Conservation (phyloP, 768 basidiomycete species). For the Solioccasus polychromus region DNA sequence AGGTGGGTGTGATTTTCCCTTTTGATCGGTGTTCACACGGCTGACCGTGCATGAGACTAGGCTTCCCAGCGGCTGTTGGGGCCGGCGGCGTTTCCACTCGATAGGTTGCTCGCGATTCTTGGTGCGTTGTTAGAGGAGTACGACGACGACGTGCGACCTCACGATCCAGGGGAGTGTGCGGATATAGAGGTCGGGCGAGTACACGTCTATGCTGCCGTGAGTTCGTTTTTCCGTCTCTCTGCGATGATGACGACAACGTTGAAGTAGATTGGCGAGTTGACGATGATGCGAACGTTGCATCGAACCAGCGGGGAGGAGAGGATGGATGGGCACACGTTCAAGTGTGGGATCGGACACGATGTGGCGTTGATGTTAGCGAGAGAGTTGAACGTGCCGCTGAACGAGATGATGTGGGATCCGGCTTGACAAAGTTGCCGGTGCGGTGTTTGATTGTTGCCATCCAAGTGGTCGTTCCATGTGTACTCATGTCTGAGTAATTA, state of each 20-base stretch:
- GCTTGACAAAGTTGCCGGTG: conserved; percentile 1
- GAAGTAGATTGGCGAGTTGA: conserved; percentile 62
- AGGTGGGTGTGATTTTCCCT: conserved; percentile 31
- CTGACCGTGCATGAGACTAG: conserved; percentile 31
- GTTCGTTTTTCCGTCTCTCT: conserved; percentile 22
- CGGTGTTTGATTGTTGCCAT: no score
- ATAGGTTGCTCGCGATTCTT: conserved; percentile 76
- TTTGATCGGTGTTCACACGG: background rate
- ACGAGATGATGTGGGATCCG: conserved; percentile 71
- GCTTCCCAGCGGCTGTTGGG: conserved; percentile 77
- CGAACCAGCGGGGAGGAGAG: conserved; percentile 59
- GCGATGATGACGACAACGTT: background rate
- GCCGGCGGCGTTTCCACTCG: conserved; percentile 74
- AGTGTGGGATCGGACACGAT: conserved; percentile 67
- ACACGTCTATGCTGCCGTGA: conserved; percentile 55
- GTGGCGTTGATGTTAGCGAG: conserved; percentile 53
- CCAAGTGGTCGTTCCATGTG: no score
- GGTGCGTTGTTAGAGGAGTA: conserved; percentile 77
- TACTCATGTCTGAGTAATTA: no score
- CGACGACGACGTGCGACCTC: conserved; percentile 43
- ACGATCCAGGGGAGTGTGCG: conserved; percentile 63
- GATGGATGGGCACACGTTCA: conserved; percentile 69
- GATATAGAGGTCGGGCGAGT: conserved; percentile 70
- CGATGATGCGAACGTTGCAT: conserved; percentile 62
- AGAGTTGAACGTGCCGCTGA: conserved; percentile 54